Percentiles rank a stretch among this genome's conserved stretches.
Evolutionary conservation across 2,329 filamentous ascomycete genomes (phyloP).

Genomic region (Penicillium sp.): DNA sequence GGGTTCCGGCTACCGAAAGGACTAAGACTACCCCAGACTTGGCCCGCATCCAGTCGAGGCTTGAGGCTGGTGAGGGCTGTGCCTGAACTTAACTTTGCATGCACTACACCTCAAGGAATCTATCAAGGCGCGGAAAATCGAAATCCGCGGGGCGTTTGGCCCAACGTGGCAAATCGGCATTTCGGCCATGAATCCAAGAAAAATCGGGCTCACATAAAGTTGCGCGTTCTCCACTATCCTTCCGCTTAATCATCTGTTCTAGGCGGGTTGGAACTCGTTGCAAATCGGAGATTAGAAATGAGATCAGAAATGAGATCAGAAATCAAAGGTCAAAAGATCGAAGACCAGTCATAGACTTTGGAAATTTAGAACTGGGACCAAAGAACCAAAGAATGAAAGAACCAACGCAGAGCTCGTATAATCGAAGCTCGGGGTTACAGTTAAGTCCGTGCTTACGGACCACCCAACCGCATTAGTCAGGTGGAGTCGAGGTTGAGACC

Average conservation of each 20-base stretch:
- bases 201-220: not conserved
- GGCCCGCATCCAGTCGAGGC: not conserved
- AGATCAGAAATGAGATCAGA: not conserved
- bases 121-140: conserved; percentile 2
- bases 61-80: not conserved
- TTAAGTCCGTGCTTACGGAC: conserved; percentile 5
- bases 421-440: not conserved
- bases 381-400: conserved; percentile 7
- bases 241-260: not conserved
- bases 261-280: too few relatives aligned
- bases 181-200: conserved; percentile 11
- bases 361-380: not conserved
- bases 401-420: not conserved
- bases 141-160: conserved; percentile 6
- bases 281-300: too few relatives aligned
- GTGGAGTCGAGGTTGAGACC: conserved; percentile 2
- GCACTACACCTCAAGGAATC: not conserved
- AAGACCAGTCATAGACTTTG: not conserved
- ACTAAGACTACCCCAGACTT: conserved; percentile 17
- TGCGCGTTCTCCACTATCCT: not conserved
- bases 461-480: conserved; percentile 11
- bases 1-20: conserved; percentile 19
- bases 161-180: conserved; percentile 19
- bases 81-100: not conserved
- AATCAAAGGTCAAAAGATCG: not conserved